Percentiles rank a stretch among this genome's conserved stretches.
phyloP scores from a whole-genome alignment of 306 rosid species.

The Trichosanthes cucumerina region DNA sequence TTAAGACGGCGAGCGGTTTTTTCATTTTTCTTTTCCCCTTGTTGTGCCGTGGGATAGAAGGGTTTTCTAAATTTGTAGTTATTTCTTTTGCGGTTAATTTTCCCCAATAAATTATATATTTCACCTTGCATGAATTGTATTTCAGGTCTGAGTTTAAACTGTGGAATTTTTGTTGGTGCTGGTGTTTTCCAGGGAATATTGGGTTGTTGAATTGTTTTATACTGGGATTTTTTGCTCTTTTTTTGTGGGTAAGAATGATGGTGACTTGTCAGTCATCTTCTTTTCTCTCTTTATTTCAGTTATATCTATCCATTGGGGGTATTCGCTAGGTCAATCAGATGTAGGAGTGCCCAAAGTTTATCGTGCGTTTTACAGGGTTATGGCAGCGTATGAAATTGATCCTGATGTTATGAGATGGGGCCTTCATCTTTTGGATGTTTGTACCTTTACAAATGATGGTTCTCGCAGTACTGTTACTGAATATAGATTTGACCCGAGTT shows the following conservation, averaged over 20 bases:
- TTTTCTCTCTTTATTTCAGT: slow-evolving; percentile 19
- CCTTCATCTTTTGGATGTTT: slow-evolving; percentile 77
- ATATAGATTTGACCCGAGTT: slow-evolving; percentile 56
- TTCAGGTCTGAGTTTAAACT: background rate
- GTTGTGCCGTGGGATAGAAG: background rate
- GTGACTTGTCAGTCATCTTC: background rate
- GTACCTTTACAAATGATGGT: slow-evolving; percentile 46
- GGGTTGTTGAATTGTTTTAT: background rate
- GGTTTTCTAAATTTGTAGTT: background rate
- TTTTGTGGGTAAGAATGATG: background rate
- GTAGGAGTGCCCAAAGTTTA: slow-evolving; percentile 14
- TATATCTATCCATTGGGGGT: slow-evolving; percentile 14
- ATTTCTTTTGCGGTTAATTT: background rate
- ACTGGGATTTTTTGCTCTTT: background rate
- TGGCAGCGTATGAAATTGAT: slow-evolving; percentile 50
- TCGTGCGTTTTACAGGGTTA: slow-evolving; percentile 18
- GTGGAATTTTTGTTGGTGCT: background rate
- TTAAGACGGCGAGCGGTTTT: too few species aligned
- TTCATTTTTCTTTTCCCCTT: too few species aligned
- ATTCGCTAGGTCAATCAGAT: slow-evolving; percentile 16
- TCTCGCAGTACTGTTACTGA: slow-evolving; percentile 35
- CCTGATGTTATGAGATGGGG: slow-evolving; percentile 89
- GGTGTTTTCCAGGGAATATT: background rate
- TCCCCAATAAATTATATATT: background rate
- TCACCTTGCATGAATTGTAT: background rate